A percentile compares a stretch with the other conserved stretches of the same genome.
Conservation (phyloP, 129 eudicot genomes). For the Saposhnikovia divaricata region DNA sequence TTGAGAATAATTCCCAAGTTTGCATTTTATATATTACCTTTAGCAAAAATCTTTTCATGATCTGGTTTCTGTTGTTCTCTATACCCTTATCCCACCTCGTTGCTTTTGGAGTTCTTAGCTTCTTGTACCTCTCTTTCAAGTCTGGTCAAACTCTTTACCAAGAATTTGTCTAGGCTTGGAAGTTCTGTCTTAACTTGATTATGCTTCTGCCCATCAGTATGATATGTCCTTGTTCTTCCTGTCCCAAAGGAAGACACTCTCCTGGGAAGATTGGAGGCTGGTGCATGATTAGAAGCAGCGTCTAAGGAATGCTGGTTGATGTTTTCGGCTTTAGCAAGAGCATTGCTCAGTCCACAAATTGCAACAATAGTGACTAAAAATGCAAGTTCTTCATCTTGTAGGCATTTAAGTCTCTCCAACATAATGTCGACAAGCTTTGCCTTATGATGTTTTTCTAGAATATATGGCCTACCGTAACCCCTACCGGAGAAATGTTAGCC, state of each 20-base stretch:
- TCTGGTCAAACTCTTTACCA: conserved; percentile 67
- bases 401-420: conserved; percentile 63
- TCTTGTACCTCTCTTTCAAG: conserved; percentile 80
- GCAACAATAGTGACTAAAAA: conserved; percentile 93
- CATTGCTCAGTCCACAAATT: conserved; percentile 85
- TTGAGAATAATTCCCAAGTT: conserved; percentile 62
- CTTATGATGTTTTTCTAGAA: conserved; percentile 24
- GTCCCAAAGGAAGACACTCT: conserved; percentile 24
- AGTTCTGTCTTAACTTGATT: conserved; percentile 35
- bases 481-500: too few relatives aligned
- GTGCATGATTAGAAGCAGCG: conserved; percentile 5
- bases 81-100: neutral
- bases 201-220: conserved; percentile 17
- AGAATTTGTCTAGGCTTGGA: conserved; percentile 73
- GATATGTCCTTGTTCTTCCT: conserved; percentile 3
- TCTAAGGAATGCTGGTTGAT: conserved; percentile 2
- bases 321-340: conserved; percentile 49
- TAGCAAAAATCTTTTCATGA: neutral
- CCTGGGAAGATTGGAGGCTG: conserved; percentile 14
- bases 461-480: too few relatives aligned
- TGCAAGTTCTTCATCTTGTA: conserved; percentile 77
- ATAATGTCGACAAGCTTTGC: conserved; percentile 55
- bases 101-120: conserved; percentile 53
- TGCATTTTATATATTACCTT: neutral
- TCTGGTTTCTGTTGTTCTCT: conserved; percentile 5